These are phyloP conservation scores for Ophiocordyceps polyrhachis-furcata DNA, from an alignment of 2,329 filamentous ascomycete species.

Conservation along the genomic window DNA sequence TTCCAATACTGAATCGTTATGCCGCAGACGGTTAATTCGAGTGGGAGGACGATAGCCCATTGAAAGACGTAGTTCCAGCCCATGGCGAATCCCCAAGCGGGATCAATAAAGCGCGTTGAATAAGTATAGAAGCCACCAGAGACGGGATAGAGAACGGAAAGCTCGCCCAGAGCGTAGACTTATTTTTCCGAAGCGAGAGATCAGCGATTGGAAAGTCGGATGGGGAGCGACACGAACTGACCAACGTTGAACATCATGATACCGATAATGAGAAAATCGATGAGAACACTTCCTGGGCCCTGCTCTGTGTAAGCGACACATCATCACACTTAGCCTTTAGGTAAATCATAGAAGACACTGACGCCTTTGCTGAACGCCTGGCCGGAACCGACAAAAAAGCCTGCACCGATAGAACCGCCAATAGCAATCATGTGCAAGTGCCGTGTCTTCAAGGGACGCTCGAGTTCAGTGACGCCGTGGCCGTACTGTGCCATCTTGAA, in stretches of 20 bases:
- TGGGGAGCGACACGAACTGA: conserved; percentile 3
- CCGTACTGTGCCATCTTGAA: conserved; percentile 19
- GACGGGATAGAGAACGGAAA: conserved; percentile 38
- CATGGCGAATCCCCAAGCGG: conserved; percentile 36
- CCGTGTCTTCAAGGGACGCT: conserved; percentile 29
- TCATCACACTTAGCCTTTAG: not conserved
- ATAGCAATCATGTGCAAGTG: conserved; percentile 43
- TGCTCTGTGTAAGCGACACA: conserved; percentile 1
- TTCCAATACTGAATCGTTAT: conserved; percentile 34
- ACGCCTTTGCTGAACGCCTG: conserved; percentile 27
- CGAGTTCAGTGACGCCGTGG: conserved; percentile 15
- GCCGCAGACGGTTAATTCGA: conserved; percentile 29
- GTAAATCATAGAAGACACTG: conserved; percentile 8
- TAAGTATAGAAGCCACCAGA: conserved; percentile 42
- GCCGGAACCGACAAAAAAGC: conserved; percentile 32
- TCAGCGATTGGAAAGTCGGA: not conserved
- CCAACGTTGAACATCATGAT: conserved; percentile 33
- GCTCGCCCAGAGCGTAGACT: conserved; percentile 38
- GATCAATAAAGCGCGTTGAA: conserved; percentile 38
- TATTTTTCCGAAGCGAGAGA: not conserved
- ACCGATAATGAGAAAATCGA: conserved; percentile 29
- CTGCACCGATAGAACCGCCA: conserved; percentile 18
- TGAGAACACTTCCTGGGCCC: conserved; percentile 16
- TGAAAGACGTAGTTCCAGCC: conserved; percentile 30
- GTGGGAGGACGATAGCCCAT: conserved; percentile 26